Percentiles rank a stretch among this genome's conserved stretches.
These are phyloP conservation scores for Durotheca rogersii DNA, from an alignment of 495 filamentous ascomycete genomes.

Conservation along the genomic window DNA sequence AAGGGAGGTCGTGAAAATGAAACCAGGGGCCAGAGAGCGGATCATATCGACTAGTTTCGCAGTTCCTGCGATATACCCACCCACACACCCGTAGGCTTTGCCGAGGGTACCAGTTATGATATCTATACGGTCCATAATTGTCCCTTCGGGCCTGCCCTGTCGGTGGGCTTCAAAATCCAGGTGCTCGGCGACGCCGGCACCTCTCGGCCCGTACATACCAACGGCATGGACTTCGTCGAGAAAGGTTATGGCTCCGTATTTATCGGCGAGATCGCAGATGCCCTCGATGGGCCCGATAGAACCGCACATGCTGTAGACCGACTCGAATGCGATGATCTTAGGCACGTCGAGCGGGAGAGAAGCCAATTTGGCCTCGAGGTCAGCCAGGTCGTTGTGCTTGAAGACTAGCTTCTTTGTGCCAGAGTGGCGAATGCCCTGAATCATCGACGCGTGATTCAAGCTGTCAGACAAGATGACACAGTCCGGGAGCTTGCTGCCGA, in stretches of 20 bases:
- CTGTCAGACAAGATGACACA: constrained; percentile 96
- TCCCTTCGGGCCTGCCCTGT: constrained; percentile 69
- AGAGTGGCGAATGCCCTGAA: constrained; percentile 97
- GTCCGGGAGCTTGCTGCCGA: constrained; percentile 92
- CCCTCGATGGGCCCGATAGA: constrained; percentile 92
- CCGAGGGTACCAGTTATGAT: constrained; percentile 97
- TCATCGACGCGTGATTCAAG: constrained; percentile 98
- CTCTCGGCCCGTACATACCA: constrained; percentile 97
- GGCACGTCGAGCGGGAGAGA: constrained; percentile 79
- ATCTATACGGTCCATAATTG: constrained; percentile 91
- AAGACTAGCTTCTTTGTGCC: constrained; percentile 96
- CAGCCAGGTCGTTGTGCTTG: constrained; percentile 91
- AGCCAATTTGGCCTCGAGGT: constrained; percentile 88
- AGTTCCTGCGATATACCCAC: constrained; percentile 93
- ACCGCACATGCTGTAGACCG: constrained; percentile 98
- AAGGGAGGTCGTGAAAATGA: constrained; percentile 98
- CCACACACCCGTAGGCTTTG: constrained; percentile 97
- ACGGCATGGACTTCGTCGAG: constrained; percentile 98
- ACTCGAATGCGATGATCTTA: constrained; percentile 98
- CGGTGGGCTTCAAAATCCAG: constrained; percentile 84
- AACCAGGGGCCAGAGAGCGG: constrained; percentile 91
- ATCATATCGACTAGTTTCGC: constrained; percentile 90
- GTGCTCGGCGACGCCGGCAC: constrained; percentile 95
- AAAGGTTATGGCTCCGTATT: constrained; percentile 97
- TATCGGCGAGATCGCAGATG: constrained; percentile 94